Evolutionary conservation across 192 early-diverging fungal species (phyloP).

Genomic region (Spinellus fusiger): DNA sequence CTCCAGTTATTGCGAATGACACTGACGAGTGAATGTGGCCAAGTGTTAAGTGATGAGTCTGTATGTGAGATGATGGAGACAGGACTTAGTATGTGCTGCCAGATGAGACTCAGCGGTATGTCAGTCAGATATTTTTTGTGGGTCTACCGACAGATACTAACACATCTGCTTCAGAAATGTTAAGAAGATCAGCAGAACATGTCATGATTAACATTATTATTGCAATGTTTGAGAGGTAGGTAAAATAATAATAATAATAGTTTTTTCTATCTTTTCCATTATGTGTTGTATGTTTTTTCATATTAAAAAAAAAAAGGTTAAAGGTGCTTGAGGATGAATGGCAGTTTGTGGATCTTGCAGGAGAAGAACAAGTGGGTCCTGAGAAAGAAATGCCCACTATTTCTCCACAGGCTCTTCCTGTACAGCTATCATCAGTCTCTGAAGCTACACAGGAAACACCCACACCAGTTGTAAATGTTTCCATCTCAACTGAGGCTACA

Average conservation of each 20-base stretch:
- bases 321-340: constrained; percentile 33
- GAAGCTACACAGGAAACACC: too few species aligned
- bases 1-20: constrained; percentile 75
- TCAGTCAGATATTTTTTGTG: constrained; percentile 1
- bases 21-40: constrained; percentile 64
- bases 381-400: background rate
- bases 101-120: constrained; percentile 77
- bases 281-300: background rate
- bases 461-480: too few species aligned
- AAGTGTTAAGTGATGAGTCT: constrained; percentile 77
- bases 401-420: constrained; percentile 11
- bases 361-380: background rate
- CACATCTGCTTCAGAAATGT: constrained; percentile 49
- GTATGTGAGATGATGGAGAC: constrained; percentile 98
- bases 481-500: too few species aligned
- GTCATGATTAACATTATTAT: constrained; percentile 70
- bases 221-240: constrained; percentile 70
- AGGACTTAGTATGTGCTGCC: constrained; percentile 95
- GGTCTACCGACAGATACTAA: background rate
- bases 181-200: constrained; percentile 71
- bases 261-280: too few species aligned
- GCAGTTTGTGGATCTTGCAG: constrained; percentile 23
- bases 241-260: background rate
- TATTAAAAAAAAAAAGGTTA: constrained; percentile 15
- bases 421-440: too few species aligned